Evolutionary conservation across 345 rosid species (phyloP).

Genomic region (Salix purpurea): DNA sequence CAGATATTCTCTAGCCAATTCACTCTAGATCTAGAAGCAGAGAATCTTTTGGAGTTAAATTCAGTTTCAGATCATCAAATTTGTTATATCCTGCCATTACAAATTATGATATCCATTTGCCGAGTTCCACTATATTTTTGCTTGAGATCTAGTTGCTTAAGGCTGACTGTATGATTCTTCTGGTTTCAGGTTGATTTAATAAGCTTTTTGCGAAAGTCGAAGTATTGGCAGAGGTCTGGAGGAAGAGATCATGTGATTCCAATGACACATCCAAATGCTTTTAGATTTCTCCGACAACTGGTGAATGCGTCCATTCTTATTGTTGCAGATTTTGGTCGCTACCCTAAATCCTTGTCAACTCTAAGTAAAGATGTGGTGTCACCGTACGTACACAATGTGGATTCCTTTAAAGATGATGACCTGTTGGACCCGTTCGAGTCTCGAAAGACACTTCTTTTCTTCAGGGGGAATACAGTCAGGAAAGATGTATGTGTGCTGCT

Average conservation of each 20-base stretch:
- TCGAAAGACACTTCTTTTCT: slow-evolving; percentile 76
- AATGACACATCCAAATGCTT: slow-evolving; percentile 99
- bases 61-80: neutral
- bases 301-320: slow-evolving; percentile 82
- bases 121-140: neutral
- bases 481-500: slow-evolving; percentile 56
- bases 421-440: slow-evolving; percentile 57
- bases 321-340: slow-evolving; percentile 91
- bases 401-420: slow-evolving; percentile 55
- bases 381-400: slow-evolving; percentile 91
- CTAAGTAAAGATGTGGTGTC: slow-evolving; percentile 84
- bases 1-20: too few species aligned
- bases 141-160: neutral
- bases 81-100: neutral
- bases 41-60: too few species aligned
- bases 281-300: slow-evolving; percentile 79
- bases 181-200: slow-evolving; percentile 70
- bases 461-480: slow-evolving; percentile 84
- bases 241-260: slow-evolving; percentile 97
- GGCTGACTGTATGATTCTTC: slow-evolving; percentile 15
- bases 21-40: too few species aligned
- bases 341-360: slow-evolving; percentile 60
- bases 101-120: neutral
- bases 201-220: slow-evolving; percentile 56
- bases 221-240: slow-evolving; percentile 86